phyloP scores from a whole-genome alignment of 805 yeast genomes.

The Yamadazyma akitaensis region DNA sequence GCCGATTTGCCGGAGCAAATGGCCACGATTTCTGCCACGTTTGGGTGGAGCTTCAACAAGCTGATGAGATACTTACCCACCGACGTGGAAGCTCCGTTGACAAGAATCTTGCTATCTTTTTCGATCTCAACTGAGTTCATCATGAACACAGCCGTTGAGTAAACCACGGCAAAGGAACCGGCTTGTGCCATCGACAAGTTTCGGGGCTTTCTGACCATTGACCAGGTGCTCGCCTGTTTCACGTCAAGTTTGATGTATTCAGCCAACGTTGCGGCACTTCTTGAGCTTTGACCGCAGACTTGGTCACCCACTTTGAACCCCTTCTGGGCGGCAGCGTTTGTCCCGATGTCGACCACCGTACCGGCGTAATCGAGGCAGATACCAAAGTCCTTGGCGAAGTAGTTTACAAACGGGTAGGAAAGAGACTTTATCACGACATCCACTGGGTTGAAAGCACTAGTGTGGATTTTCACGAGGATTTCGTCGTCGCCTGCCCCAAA shows the following conservation, averaged over 20 bases:
- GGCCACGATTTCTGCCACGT: conserved; percentile 52
- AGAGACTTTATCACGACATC: conserved; percentile 24
- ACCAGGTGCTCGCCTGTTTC: not conserved
- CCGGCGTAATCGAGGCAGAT: conserved; percentile 35
- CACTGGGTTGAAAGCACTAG: conserved; percentile 34
- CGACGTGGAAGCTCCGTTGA: conserved; percentile 73
- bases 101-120: conserved; percentile 46
- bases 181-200: conserved; percentile 52
- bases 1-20: conserved; percentile 52
- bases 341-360: conserved; percentile 29
- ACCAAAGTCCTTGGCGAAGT: conserved; percentile 18
- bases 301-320: conserved; percentile 27
- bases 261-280: conserved; percentile 37
- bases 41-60: conserved; percentile 42
- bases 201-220: conserved; percentile 34
- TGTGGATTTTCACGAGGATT: conserved; percentile 29
- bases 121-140: conserved; percentile 33
- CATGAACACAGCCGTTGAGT: conserved; percentile 56
- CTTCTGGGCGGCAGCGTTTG: conserved; percentile 16
- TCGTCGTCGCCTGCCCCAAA: conserved; percentile 7
- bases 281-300: conserved; percentile 23
- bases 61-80: conserved; percentile 61
- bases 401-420: conserved; percentile 9
- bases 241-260: conserved; percentile 46
- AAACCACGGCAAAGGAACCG: conserved; percentile 63